These are phyloP conservation scores for Penicillium hordei DNA, from an alignment of 2,329 filamentous ascomycete species.

Conservation along the genomic window DNA sequence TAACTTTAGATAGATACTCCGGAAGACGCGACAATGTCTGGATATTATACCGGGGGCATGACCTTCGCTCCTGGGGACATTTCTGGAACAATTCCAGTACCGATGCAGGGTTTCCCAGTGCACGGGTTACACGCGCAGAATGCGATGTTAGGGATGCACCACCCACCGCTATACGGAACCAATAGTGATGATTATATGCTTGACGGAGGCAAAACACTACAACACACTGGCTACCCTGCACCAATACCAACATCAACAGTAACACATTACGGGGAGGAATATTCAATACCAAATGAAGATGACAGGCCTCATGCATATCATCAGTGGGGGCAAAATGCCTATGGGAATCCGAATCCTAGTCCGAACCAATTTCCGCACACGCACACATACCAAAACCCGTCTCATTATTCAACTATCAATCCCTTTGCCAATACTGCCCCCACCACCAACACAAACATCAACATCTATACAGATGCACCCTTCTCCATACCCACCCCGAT, in stretches of 20 bases:
- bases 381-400: not conserved
- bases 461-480: not conserved
- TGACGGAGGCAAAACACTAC: not conserved
- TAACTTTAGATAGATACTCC: not conserved
- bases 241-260: not conserved
- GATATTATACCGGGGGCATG: not conserved
- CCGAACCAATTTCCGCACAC: not conserved
- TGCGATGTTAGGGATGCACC: not conserved
- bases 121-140: not conserved
- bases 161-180: not conserved
- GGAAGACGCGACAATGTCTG: not conserved
- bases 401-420: conserved; percentile 5
- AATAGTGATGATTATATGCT: not conserved
- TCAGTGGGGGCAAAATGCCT: not conserved
- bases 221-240: not conserved
- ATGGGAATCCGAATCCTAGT: not conserved
- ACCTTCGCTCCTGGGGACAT: not conserved
- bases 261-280: not conserved
- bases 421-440: not conserved
- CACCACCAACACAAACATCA: not conserved
- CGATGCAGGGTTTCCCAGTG: not conserved
- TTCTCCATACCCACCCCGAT: not conserved
- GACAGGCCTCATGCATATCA: not conserved
- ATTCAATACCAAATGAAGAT: not conserved
- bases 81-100: not conserved